These are phyloP conservation scores for Citrullus mucosospermus DNA, from an alignment of 306 rosid species.

Conservation along the genomic window DNA sequence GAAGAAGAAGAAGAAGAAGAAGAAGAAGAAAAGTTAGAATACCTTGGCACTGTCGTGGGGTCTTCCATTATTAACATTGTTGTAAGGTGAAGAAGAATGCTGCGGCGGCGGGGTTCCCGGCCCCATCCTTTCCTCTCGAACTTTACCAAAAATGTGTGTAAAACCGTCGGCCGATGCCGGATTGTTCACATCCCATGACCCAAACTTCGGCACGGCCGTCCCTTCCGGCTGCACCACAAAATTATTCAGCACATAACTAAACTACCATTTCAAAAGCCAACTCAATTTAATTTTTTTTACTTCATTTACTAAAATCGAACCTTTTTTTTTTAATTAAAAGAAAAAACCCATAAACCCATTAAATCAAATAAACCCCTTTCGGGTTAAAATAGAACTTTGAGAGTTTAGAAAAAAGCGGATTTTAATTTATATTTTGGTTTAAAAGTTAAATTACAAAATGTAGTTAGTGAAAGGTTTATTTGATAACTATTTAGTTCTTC, in stretches of 20 bases:
- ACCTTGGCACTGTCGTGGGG: neutral
- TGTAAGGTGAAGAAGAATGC: neutral
- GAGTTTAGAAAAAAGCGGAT: too few relatives aligned
- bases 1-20: too few relatives aligned
- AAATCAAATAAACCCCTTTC: too few relatives aligned
- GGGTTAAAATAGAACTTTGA: too few relatives aligned
- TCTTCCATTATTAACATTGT: neutral
- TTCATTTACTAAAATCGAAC: too few relatives aligned
- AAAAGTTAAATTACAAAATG: too few relatives aligned
- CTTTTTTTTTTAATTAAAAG: too few relatives aligned
- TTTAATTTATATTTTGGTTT: too few relatives aligned
- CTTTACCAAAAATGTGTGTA: conserved; percentile 11
- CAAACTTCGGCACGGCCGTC: conserved; percentile 13
- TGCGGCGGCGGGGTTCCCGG: neutral
- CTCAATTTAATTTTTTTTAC: too few relatives aligned
- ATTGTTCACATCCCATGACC: conserved; percentile 9
- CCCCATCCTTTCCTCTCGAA: conserved; percentile 1
- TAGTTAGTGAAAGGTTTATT: too few relatives aligned
- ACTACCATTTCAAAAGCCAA: neutral
- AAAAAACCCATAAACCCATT: too few relatives aligned
- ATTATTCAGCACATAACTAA: conserved; percentile 17
- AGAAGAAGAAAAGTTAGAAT: neutral
- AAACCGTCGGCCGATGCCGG: conserved; percentile 13
- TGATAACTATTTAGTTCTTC: too few relatives aligned
- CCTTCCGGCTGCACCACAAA: neutral